A percentile compares a stretch with the other conserved stretches of the same genome.
Evolutionary conservation across 257 asterid species (phyloP).

Genomic region (Solanum lignicaule): DNA sequence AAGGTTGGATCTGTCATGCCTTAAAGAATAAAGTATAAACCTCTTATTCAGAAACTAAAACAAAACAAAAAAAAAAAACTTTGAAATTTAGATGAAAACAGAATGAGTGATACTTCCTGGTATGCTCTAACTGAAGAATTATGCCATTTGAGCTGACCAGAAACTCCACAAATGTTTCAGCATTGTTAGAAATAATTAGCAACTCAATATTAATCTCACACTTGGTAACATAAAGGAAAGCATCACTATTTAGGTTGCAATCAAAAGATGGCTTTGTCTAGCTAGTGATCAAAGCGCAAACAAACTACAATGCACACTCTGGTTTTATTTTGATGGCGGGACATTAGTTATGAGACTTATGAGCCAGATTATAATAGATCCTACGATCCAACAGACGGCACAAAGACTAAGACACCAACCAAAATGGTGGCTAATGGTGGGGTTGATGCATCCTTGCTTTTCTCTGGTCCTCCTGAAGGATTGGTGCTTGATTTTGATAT

Average conservation of each 20-base stretch:
- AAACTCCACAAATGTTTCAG: background rate
- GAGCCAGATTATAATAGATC: conserved; percentile 47
- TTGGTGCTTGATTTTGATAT: conserved; percentile 33
- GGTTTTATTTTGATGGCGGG: background rate
- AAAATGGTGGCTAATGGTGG: conserved; percentile 73
- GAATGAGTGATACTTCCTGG: background rate
- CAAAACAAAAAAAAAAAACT: background rate
- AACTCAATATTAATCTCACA: background rate
- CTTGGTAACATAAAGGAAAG: background rate
- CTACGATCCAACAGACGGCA: conserved; percentile 31
- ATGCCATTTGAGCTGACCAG: background rate
- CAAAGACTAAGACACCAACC: conserved; percentile 56
- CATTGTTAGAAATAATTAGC: background rate
- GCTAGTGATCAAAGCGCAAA: background rate
- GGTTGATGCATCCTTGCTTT: conserved; percentile 22
- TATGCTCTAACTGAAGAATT: background rate
- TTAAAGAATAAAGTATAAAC: background rate
- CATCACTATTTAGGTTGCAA: background rate
- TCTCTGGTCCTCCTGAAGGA: conserved; percentile 32
- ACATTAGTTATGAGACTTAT: conserved; percentile 28
- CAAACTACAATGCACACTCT: background rate
- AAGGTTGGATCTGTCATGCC: background rate
- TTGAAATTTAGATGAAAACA: background rate
- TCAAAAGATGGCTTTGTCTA: background rate
- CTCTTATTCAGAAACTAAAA: background rate